phyloP scores from a whole-genome alignment of 2,329 filamentous ascomycete genomes.

The Colletotrichum euphorbiae region DNA sequence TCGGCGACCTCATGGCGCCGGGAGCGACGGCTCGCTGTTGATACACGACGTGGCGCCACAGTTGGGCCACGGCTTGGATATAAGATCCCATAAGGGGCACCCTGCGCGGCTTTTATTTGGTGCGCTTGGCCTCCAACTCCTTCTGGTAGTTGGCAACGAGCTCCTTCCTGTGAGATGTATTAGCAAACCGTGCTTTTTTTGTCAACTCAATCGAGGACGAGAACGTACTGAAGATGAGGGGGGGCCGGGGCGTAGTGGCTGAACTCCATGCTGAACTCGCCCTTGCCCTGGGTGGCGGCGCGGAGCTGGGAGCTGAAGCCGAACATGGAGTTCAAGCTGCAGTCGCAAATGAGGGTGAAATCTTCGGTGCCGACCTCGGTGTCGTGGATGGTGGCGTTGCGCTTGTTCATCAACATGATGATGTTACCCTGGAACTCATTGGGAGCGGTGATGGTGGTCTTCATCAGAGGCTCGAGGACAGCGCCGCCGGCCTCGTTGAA shows the following conservation, averaged over 20 bases:
- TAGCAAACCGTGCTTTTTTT: slow-evolving; percentile 42
- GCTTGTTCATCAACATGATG: slow-evolving; percentile 95
- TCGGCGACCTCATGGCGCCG: slow-evolving; percentile 6
- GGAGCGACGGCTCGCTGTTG: slow-evolving; percentile 15
- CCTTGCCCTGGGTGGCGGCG: slow-evolving; percentile 96
- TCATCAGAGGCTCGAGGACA: slow-evolving; percentile 97
- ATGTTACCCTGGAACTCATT: slow-evolving; percentile 98
- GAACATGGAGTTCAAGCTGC: slow-evolving; percentile 96
- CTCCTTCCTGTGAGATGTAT: slow-evolving; percentile 61
- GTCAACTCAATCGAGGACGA: background rate
- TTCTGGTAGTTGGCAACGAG: slow-evolving; percentile 69
- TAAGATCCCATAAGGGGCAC: background rate
- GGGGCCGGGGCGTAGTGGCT: slow-evolving; percentile 93
- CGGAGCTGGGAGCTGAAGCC: slow-evolving; percentile 92
- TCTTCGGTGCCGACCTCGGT: slow-evolving; percentile 95
- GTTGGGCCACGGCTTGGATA: slow-evolving; percentile 11
- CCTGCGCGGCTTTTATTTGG: slow-evolving; percentile 54
- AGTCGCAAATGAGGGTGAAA: slow-evolving; percentile 92
- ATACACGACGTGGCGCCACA: slow-evolving; percentile 34
- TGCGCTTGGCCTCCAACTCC: slow-evolving; percentile 68
- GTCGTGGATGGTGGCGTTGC: slow-evolving; percentile 93
- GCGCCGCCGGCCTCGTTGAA: slow-evolving; percentile 85
- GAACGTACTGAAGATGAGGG: slow-evolving; percentile 84
- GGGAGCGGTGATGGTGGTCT: slow-evolving; percentile 94
- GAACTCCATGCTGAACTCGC: slow-evolving; percentile 99